phyloP scores from a whole-genome alignment of 768 basidiomycete species.

The Panus rudis region DNA sequence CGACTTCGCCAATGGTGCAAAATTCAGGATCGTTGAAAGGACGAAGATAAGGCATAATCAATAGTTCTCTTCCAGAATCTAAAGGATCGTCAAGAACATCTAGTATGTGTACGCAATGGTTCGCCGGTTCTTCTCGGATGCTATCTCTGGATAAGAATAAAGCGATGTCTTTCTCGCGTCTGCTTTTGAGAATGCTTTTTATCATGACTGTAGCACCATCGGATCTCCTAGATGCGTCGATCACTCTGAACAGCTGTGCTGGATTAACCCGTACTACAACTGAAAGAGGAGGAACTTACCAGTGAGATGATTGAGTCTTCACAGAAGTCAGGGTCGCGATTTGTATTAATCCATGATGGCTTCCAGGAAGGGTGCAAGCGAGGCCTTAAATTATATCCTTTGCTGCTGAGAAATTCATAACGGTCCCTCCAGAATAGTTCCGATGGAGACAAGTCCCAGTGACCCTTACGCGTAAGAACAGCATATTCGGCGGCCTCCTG shows the following conservation, averaged over 20 bases:
- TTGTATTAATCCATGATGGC: constrained; percentile 15
- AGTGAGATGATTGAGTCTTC: constrained; percentile 9
- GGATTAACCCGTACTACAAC: not conserved
- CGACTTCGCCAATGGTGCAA: constrained; percentile 9
- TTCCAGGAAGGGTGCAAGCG: constrained; percentile 11
- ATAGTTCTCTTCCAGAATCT: constrained; percentile 1
- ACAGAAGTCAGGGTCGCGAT: constrained; percentile 5
- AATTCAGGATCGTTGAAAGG: constrained; percentile 20
- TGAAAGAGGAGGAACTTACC: constrained; percentile 1
- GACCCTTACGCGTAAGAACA: not conserved
- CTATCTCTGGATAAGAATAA: constrained; percentile 1
- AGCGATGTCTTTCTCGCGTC: constrained; percentile 8
- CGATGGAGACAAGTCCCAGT: not conserved
- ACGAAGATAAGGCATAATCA: constrained; percentile 23
- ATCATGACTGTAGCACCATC: constrained; percentile 8
- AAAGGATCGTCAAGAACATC: constrained; percentile 15
- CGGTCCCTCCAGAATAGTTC: constrained; percentile 13
- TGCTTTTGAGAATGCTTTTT: constrained; percentile 5
- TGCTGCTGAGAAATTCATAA: not conserved
- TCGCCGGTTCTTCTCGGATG: not conserved
- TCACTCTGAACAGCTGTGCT: constrained; percentile 4
- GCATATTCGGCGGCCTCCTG: not conserved
- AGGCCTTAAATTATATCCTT: constrained; percentile 10
- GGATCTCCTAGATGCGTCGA: constrained; percentile 9
- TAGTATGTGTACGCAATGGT: constrained; percentile 20